Conservation (phyloP, 2,329 filamentous ascomycete species). For the Dactylellina parvicollis region DNA sequence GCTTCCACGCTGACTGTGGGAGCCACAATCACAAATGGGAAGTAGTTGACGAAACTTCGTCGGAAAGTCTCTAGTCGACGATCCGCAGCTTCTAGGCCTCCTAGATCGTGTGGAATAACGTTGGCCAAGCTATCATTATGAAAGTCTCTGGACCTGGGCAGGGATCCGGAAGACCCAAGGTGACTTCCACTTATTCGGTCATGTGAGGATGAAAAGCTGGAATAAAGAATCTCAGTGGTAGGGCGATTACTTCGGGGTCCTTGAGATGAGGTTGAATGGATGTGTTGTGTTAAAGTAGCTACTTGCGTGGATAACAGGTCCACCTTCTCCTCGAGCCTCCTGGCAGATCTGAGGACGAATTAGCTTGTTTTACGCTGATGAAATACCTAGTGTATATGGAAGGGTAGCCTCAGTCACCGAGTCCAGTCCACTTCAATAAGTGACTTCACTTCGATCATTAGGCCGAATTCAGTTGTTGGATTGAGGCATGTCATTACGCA, state of each 20-base stretch:
- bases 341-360: slow-evolving; percentile 15
- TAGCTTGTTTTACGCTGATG: slow-evolving; percentile 15
- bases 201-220: slow-evolving; percentile 17
- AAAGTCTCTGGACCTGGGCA: slow-evolving; percentile 9
- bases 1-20: slow-evolving; percentile 16
- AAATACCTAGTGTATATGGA: slow-evolving; percentile 16
- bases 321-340: slow-evolving; percentile 18
- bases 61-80: slow-evolving; percentile 19
- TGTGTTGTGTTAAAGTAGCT: slow-evolving; percentile 21
- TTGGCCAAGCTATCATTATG: slow-evolving; percentile 19
- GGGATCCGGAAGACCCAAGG: slow-evolving; percentile 7
- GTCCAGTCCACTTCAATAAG: slow-evolving; percentile 12
- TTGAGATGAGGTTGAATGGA: slow-evolving; percentile 16
- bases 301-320: slow-evolving; percentile 15
- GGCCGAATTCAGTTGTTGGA: slow-evolving; percentile 7
- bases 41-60: slow-evolving; percentile 21
- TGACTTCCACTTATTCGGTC: slow-evolving; percentile 15
- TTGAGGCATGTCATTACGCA: slow-evolving; percentile 14
- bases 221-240: slow-evolving; percentile 17
- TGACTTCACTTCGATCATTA: slow-evolving; percentile 17
- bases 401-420: slow-evolving; percentile 6
- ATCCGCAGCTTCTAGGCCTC: slow-evolving; percentile 11
- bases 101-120: slow-evolving; percentile 19
- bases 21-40: slow-evolving; percentile 18
- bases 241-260: slow-evolving; percentile 10